Evolutionary conservation across 2,329 filamentous ascomycete genomes (phyloP), one percentile per base, ranked within the genome.

Genomic region (Lachnellula subtilissima): DNA sequence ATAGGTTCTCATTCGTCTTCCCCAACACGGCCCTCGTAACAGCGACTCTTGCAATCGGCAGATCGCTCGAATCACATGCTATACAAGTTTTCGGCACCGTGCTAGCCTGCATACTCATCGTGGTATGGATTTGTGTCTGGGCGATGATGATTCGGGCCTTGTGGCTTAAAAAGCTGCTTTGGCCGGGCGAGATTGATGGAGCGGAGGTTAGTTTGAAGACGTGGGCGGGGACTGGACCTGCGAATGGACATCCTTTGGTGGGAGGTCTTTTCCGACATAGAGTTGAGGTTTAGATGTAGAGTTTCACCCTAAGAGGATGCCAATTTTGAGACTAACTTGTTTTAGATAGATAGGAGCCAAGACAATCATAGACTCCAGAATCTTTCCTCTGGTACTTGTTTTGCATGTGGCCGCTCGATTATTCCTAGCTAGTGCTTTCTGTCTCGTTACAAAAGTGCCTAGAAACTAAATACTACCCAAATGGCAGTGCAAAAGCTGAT

Each of bases 91-190:
- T 89, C 35, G 88, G 87, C 0, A 87, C 83, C 53, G 83, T 82
- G 14, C 81, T 91, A 76, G 82, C 87, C 0, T 76, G 78, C n/a
- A 70, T 82, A 7, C 71, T 94, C 12, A 74, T 93, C 9, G 48
- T 85, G 11, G 80, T 85, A 37, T 94, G 89, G 84, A 64, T 84
- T 1, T 76, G 84, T 48, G 85, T 94, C 6, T 85, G 89, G 54
- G 73, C 67, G 3, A 83, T 83, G 73, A 92, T 93, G 87, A 66
- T 91, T 37, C 74, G 81, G 25, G 86, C 87, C n/a, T 77, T 93
- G 11, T 71, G 80, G 54, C 73, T 77, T 25, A 83, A 77, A 61
- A 81, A 91, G 66, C 79, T 94, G n/a, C 71, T 93, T 1, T 92
- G 87, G 88, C 88, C 89, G 5, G 80, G 84, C 5, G 47, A 58